Percentiles rank a stretch among this genome's conserved stretches.
These are phyloP conservation scores for Catharanthus roseus DNA, from an alignment of 257 asterid genomes.

Conservation along the genomic window DNA sequence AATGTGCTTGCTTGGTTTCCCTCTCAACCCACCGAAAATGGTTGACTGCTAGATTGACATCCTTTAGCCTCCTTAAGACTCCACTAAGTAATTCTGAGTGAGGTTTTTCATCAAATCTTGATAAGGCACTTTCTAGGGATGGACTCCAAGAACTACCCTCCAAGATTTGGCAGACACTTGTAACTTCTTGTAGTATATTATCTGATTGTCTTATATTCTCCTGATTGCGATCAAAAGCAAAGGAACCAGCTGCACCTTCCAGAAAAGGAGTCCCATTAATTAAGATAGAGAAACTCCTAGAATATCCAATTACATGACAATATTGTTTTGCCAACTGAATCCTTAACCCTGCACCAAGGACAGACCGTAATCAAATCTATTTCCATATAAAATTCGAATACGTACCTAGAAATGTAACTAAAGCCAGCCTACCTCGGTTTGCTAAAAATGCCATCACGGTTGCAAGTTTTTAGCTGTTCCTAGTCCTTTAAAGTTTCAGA, in stretches of 20 bases:
- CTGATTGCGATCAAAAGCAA: conserved; percentile 24
- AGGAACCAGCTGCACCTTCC: conserved; percentile 28
- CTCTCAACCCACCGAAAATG: conserved; percentile 83
- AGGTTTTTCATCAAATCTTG: conserved; percentile 38
- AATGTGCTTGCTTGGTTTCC: conserved; percentile 45
- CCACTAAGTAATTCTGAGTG: conserved; percentile 59
- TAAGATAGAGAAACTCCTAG: conserved; percentile 32
- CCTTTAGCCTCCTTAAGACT: conserved; percentile 72
- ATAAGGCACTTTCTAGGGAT: conserved; percentile 57
- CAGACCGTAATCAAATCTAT: background rate
- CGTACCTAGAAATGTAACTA: background rate
- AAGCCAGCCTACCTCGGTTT: background rate
- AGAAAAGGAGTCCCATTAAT: conserved; percentile 33
- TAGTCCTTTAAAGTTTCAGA: background rate
- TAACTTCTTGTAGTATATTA: conserved; percentile 31
- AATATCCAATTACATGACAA: conserved; percentile 6
- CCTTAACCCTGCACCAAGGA: background rate
- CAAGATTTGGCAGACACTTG: conserved; percentile 51
- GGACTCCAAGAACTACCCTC: conserved; percentile 73
- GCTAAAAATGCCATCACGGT: background rate
- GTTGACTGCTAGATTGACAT: conserved; percentile 46
- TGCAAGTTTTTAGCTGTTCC: background rate
- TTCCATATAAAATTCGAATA: background rate
- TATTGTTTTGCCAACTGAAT: background rate
- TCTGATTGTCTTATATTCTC: conserved; percentile 32